A percentile compares a stretch with the other conserved stretches of the same genome.
phyloP scores from a whole-genome alignment of 2,329 filamentous ascomycete genomes.

The Penicillium sp. region DNA sequence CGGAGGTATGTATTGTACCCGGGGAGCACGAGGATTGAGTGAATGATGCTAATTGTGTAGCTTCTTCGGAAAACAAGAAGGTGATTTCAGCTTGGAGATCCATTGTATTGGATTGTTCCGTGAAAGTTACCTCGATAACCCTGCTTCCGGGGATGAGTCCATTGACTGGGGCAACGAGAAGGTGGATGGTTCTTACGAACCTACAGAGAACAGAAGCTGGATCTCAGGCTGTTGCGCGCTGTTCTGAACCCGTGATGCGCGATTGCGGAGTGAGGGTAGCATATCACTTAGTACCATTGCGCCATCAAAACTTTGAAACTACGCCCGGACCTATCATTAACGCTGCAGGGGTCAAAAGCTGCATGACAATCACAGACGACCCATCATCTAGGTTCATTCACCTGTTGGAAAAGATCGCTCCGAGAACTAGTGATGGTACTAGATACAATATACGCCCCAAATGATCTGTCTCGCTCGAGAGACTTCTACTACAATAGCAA shows the following conservation, averaged over 20 bases:
- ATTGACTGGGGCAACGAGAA: slow-evolving; percentile 4
- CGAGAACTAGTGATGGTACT: too few relatives aligned
- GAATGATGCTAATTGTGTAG: slow-evolving; percentile 42
- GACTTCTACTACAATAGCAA: neutral
- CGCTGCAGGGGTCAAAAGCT: too few relatives aligned
- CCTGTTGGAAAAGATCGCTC: too few relatives aligned
- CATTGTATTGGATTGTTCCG: slow-evolving; percentile 44
- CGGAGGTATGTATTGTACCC: slow-evolving; percentile 58
- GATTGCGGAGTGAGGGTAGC: too few relatives aligned
- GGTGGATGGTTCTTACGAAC: neutral
- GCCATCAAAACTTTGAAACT: too few relatives aligned
- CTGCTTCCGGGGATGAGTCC: neutral
- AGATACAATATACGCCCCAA: too few relatives aligned
- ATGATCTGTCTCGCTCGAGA: too few relatives aligned
- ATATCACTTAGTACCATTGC: too few relatives aligned
- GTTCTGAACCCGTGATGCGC: too few relatives aligned
- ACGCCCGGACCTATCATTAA: too few relatives aligned
- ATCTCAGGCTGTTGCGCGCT: neutral
- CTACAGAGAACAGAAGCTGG: neutral
- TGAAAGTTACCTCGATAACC: slow-evolving; percentile 16
- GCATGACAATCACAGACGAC: too few relatives aligned
- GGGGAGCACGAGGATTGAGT: neutral
- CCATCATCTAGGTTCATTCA: too few relatives aligned
- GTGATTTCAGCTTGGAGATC: slow-evolving; percentile 60
- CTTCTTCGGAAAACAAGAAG: slow-evolving; percentile 71